Evolutionary conservation across 129 eudicot species (phyloP).

Genomic region (Logfia minima): DNA sequence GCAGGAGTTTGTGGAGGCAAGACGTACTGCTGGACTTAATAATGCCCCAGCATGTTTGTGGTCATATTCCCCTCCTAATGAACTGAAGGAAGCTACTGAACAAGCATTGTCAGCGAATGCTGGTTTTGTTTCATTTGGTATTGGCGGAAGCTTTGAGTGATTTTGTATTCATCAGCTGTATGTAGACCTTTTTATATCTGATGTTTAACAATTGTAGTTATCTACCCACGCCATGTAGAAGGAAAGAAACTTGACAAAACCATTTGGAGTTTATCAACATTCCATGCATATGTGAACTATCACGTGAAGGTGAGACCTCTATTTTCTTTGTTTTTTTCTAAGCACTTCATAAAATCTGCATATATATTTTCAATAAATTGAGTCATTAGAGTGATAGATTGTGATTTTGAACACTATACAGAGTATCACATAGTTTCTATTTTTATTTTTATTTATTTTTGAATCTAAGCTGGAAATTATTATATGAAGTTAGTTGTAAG

Average conservation of each 20-base stretch:
- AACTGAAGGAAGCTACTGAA: conserved; percentile 60
- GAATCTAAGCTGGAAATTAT: no score
- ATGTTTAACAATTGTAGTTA: conserved; percentile 49
- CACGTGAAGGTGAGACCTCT: conserved; percentile 80
- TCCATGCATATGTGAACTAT: conserved; percentile 90
- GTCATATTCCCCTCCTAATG: conserved; percentile 84
- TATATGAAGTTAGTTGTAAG: not conserved
- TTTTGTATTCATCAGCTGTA: conserved; percentile 8
- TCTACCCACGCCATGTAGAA: conserved; percentile 86
- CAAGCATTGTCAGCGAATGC: conserved; percentile 83
- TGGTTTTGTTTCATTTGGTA: conserved; percentile 96
- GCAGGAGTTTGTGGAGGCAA: conserved; percentile 92
- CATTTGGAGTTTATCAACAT: conserved; percentile 86
- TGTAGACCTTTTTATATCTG: not conserved
- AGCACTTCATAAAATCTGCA: not conserved
- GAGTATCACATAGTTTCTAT: not conserved
- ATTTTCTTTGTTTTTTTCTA: not conserved
- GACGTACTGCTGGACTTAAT: conserved; percentile 70
- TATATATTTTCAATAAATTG: no score
- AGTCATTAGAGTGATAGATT: conserved; percentile 1
- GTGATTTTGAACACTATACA: not conserved
- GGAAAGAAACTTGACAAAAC: conserved; percentile 89
- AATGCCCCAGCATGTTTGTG: conserved; percentile 87
- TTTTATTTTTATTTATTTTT: not conserved
- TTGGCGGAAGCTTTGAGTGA: not conserved